A percentile compares a stretch with the other conserved stretches of the same genome.
Conservation (phyloP, 2,329 filamentous ascomycete genomes). For the Diaporthe batatas region DNA sequence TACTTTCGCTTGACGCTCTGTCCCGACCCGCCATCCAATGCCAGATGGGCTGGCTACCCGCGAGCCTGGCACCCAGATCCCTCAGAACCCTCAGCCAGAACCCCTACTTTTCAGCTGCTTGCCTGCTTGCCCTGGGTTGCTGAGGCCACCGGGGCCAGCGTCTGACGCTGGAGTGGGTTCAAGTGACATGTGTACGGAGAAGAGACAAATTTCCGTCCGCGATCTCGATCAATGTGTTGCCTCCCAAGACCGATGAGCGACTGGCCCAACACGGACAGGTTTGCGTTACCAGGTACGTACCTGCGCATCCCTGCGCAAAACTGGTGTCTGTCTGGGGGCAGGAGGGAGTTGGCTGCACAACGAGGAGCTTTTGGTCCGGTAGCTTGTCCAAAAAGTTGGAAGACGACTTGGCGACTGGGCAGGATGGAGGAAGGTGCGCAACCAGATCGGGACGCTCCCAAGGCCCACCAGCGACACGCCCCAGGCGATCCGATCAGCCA, state of each 20-base stretch:
- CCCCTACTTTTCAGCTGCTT: background rate
- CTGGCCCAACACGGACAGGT: background rate
- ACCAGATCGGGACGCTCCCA: constrained; percentile 12
- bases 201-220: no score
- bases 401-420: background rate
- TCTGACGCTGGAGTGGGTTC: no score
- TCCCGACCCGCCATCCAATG: constrained; percentile 8
- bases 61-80: background rate
- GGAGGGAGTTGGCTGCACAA: background rate
- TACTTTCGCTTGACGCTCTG: constrained; percentile 27
- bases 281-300: constrained; percentile 7
- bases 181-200: background rate
- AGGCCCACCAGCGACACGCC: background rate
- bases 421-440: background rate
- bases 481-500: constrained; percentile 8
- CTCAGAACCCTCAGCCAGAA: no score
- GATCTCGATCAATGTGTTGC: background rate
- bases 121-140: background rate
- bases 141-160: no score
- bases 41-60: background rate
- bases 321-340: background rate
- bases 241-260: background rate
- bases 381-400: constrained; percentile 20
- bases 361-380: constrained; percentile 23
- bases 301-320: background rate